Evolutionary conservation across 176 grass and related monocot species (phyloP), one percentile per base, ranked within the genome.

Genomic region (Zoysia pacifica): DNA sequence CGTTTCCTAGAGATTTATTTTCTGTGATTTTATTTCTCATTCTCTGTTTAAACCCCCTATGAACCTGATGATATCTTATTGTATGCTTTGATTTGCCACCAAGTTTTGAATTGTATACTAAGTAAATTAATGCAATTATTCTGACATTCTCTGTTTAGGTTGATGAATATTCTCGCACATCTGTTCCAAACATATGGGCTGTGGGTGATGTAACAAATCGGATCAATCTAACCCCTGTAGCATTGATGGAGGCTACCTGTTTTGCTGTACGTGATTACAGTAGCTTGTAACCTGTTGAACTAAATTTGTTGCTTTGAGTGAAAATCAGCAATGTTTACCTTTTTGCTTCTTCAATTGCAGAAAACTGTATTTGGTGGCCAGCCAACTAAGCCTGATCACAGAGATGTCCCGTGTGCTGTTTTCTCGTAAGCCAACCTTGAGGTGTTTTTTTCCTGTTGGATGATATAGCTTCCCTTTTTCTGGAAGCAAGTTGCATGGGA

Each of bases 321-420:
- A 61, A 56, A 59, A 52, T 47, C 5, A 12, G 14, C 81, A 68
- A 58, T 65, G 14, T 44, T 79, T 28, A 83, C 85, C 68, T 53
- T 47, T 67, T 69, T 37, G 12, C 61, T 18, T 48, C 41, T 77
- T 82, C 80, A 48, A 66, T 65, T 79, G 48, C 83, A 98, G 96
- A 98, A 98, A 98, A 94, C 90, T 75, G 90, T 98, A 50, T 98
- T 98, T 86, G 96, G 92, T 81, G 92, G 92, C 10, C 79, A 93
- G 84, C 84, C 82, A 77, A 81, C 61, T 76, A 98, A 94, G 73
- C 96, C 96, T 83, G 92, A 98, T 89, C 41, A 98, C 44, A 78
- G 62, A 81, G 83, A 94, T 84, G 64, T 98, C 73, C 92, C 96
- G 63, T 94, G 88, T 91, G 95, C 95, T 89, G 95, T 98, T 45